Evolutionary conservation across 441 rosid genomes (phyloP).

Genomic region (Gossypium trilobum): DNA sequence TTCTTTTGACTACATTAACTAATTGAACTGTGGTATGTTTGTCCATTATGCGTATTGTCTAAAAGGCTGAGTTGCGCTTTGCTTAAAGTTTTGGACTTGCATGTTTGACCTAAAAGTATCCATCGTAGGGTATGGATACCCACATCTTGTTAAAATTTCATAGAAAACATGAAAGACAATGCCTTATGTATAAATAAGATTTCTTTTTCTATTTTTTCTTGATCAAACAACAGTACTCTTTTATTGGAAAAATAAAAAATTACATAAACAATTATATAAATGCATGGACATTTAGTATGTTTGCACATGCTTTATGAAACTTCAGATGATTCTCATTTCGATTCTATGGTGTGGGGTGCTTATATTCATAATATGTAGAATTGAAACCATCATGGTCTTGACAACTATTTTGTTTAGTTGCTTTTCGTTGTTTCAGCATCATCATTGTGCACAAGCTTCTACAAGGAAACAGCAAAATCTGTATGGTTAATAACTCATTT

Average conservation of each 20-base stretch:
- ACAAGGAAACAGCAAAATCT: not conserved
- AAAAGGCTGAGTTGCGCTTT: not conserved
- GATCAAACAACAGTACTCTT: not conserved
- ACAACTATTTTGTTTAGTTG: not conserved
- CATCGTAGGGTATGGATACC: not conserved
- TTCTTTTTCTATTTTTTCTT: not conserved
- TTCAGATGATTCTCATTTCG: not conserved
- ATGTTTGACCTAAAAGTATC: not conserved
- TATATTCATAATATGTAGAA: not conserved
- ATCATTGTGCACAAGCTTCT: not conserved
- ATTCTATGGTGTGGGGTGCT: not conserved
- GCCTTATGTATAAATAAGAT: not conserved
- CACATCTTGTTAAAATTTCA: not conserved
- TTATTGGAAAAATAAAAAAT: not conserved
- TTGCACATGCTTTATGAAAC: not conserved
- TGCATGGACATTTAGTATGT: not conserved
- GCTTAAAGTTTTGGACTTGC: not conserved
- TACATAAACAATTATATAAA: not conserved
- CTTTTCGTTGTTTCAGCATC: not conserved
- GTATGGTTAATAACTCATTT: not conserved
- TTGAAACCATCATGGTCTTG: too few species aligned
- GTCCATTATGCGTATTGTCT: not conserved
- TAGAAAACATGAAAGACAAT: not conserved
- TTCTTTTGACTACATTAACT: constrained; percentile 2
- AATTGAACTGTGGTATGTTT: not conserved